Evolutionary conservation across 2,329 filamentous ascomycete genomes (phyloP), one percentile per base, ranked within the genome.

Genomic region (Aphanoascus verrucosus): DNA sequence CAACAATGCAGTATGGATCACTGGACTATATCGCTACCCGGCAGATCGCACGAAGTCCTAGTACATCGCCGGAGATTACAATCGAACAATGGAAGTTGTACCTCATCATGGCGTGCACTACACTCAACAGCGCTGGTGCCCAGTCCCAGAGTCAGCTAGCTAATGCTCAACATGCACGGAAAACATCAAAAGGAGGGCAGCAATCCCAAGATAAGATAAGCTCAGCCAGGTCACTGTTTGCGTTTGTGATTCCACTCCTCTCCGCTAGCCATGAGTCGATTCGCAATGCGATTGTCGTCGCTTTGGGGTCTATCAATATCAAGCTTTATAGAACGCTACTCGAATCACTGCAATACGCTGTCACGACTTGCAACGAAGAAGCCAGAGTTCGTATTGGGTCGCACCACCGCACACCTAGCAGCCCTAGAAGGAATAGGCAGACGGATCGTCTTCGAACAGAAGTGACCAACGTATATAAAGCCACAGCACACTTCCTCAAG

Each of bases 31-130:
- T 63, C 6, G 68, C 69, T 38, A 65, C 61, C 48, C 75, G 65
- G 55, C 69, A 59, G 58, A 62, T 61, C 63, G 73, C 56, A 64
- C 73, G 60, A 75, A 81, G 64, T 78, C 55, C 82, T 41, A 44
- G 54, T n/a, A 57, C 50, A 12, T 55, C 58, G 79, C 86, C 90
- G 0, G 89, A 94, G 62, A 82, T 94, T 19, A 77, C 96, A 54
- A 82, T 98, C 55, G 94, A 97, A 68, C 93, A 98, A 66, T 98
- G 91, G 91, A 97, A 96, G 69, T 75, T 97, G 1, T 97, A 97
- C 67, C 77, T 98, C 23, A 90, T 96, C 53, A 96, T 98, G 72
- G 93, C 91, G 8, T 98, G 94, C 69, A 95, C 91, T 8, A 97
- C 93, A 0, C 76, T 98, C 54, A 90, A 87, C 37, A 93, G 93